phyloP scores from a whole-genome alignment of 305 asterid species.

The Plantago coronopus region DNA sequence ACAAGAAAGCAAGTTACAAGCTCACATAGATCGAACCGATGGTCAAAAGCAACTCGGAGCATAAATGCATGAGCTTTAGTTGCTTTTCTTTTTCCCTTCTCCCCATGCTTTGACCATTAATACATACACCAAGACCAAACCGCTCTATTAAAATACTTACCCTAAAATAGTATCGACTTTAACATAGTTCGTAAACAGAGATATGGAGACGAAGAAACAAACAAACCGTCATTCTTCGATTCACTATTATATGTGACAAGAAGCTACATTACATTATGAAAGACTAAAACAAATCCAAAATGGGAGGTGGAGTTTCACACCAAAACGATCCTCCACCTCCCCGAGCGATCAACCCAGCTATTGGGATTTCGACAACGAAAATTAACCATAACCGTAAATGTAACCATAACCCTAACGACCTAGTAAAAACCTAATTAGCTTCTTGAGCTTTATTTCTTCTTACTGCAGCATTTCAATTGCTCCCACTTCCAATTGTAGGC shows the following conservation, averaged over 20 bases:
- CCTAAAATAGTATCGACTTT: no score
- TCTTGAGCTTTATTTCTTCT: no score
- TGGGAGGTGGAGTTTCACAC: slow-evolving; percentile 11
- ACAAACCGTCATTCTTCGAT: not conserved
- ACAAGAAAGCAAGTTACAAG: slow-evolving; percentile 4
- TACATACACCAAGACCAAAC: not conserved
- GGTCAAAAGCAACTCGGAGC: slow-evolving; percentile 32
- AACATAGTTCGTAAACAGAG: no score
- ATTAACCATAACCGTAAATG: no score
- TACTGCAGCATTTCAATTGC: no score
- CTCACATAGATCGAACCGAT: slow-evolving; percentile 17
- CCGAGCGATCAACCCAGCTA: slow-evolving; percentile 2
- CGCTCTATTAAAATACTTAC: no score
- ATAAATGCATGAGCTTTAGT: slow-evolving; percentile 31
- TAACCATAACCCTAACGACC: no score
- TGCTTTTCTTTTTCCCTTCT: slow-evolving; percentile 15
- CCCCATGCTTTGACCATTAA: slow-evolving; percentile 43
- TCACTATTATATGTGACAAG: no score
- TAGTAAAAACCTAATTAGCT: no score
- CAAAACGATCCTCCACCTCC: slow-evolving; percentile 7
- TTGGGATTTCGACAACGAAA: not conserved
- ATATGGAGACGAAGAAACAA: not conserved
- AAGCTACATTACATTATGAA: not conserved
- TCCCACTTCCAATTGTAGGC: no score
- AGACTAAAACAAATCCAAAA: not conserved